Evolutionary conservation across 805 yeast genomes (phyloP), one percentile per base, ranked within the genome.

Genomic region (Sungouiella thailandica): DNA sequence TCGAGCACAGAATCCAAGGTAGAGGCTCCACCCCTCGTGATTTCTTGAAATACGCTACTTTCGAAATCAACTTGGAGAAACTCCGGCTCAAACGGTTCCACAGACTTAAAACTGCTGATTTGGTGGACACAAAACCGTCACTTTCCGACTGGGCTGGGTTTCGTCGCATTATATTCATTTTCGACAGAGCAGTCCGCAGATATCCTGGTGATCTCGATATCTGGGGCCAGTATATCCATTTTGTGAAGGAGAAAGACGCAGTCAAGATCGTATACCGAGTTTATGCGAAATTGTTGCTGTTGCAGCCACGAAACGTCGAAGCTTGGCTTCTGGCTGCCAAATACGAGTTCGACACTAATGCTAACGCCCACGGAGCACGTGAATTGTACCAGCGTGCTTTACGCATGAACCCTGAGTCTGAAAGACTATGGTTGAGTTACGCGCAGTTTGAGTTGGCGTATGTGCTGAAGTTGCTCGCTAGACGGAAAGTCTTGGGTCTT

Each of bases 271-370:
- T 83, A 12, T 85, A 84, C 53, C 78, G 78, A 43, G 78, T 86
- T 6, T 86, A 88, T 57, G 80, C 89, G 5, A 75, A 77, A 37
- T 67, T 90, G 46, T 68, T 93, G 47, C 86, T 81, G 58, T 62
- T 88, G 43, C 97, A 93, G 55, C 97, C 98, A n/a, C 74, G 83
- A 27, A 84, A 89, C 52, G 75, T 87, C 2, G 83, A 81, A 47
- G 83, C 90, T 12, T 93, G 98, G 98, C 76, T 93, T 27, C 76
- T 86, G 50, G 97, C 96, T 16, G 96, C 97, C 19, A 85, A 85
- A 53, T 87, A 86, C 60, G 97, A 93, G 61, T 81, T 85, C 50
- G 96, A 90, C 47, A 75, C 74, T 18, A 87, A 93, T 58, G 84
- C 90, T 25, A 83, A 88, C 48, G 85, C 95, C 28, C 79, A 82